Evolutionary conservation across 1,139 yeast genomes (phyloP), one percentile per base, ranked within the genome.

Genomic region (Zhuliangozyma blackwelliae): DNA sequence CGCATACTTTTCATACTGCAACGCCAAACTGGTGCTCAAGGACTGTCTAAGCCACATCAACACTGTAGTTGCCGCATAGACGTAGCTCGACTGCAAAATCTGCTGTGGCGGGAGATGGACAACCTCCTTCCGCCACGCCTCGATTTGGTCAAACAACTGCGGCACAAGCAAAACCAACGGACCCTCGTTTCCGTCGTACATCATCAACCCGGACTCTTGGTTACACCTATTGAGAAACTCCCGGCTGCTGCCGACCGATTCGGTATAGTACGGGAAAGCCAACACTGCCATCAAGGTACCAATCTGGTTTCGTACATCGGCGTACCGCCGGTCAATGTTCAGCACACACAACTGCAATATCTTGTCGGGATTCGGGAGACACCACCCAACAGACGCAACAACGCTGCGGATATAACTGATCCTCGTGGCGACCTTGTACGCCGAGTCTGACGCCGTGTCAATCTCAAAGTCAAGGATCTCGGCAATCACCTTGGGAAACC

Each of bases 271-370:
- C 12, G 74, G 65, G 43, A 73, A 69, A 7, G 83, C 69, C 16
- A 83, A 52, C 4, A 74, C 74, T 5, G 82, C 75, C 40, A 89
- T 57, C 22, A 84, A 64, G 5, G 78, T 68, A 1, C 94, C 95
- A 40, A 86, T 68, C 39, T 82, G 83, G 22, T 75, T 78, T 27
- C 97, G 72, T 3, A 89, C 89, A 10, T 79, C 78, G 41, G 82
- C 85, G 50, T 86, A 84, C n/a, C 83, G 82, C 52, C 85, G 88
- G 39, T 57, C 54, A 19, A 68, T 56, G 40, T 67, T 66, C 3
- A 74, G 75, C 52, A 79, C 65, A 44, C 84, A 65, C 43, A 73
- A 59, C 0, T 70, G 61, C 31, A 82, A 52, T 3, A 79, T 49
- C 5, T 55, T 59, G 12, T 74, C 78, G 7, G 79, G 65, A 20